Evolutionary conservation across 2,329 filamentous ascomycete species (phyloP), one percentile per base, ranked within the genome.

Genomic region (Sporothrix brasiliensis): DNA sequence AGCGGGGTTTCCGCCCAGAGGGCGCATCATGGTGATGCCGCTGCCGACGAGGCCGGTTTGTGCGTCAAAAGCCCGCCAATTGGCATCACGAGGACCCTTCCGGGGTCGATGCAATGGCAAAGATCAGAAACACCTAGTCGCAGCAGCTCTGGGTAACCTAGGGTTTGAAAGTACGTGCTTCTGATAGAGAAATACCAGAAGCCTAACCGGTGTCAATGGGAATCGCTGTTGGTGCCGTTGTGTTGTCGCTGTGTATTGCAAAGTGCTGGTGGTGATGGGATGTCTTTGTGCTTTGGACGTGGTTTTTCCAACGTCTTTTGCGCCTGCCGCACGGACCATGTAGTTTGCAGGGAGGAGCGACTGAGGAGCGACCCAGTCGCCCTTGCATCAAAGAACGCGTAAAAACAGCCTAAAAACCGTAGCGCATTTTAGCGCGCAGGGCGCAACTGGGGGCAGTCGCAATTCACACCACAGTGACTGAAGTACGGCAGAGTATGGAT

Each of bases 11-110:
- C 80, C 78, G 73, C 77, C 76, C 70, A 78, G 76, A 74, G 79
- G 77, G 74, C 76, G 77, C 72, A 83, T 77, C 81, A 83, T 83
- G 73, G 77, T 79, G 78, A 74, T 74, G 47, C 50, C 41, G 41
- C 9, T 44, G 56, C 50, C 66, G 69, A 41, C 49, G 49, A 69
- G 49, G 68, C 34, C 24, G 58, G 11, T 21, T 4, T 65, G 4
- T 24, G 19, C 7, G 19, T 24, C 27, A 34, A 47, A 21, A 19
- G 7, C 19, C n/a, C 34, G 19, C 6, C 34, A 50, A 47, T 39
- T 49, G 9, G 68, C 68, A 72, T 70, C 65, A 54, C 66, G 53
- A 68, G 54, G 65, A 41, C 52, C 60, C 61, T 30, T 44, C 11
- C 10, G 60, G n/a, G 30, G 65, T 67, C 50, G 49, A 41, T 9